These are phyloP conservation scores for Pythium phragmitis DNA, from an alignment of 352 stramenopile species.

Conservation along the genomic window DNA sequence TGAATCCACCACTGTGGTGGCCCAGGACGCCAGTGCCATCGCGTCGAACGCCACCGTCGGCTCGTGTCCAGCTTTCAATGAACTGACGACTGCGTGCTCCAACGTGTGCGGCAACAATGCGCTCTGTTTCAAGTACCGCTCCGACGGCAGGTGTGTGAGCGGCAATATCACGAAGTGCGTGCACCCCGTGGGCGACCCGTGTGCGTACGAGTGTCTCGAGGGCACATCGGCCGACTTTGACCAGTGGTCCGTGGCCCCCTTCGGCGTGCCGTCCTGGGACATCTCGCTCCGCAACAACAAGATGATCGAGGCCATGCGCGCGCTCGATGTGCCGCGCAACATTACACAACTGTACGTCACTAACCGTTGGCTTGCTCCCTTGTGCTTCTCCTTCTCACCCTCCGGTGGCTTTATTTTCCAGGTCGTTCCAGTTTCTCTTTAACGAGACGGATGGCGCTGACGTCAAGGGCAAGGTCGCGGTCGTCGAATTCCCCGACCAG, in stretches of 20 bases:
- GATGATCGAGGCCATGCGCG: constrained; percentile 23
- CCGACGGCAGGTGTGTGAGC: constrained; percentile 11
- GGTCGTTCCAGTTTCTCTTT: constrained; percentile 18
- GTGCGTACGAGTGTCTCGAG: constrained; percentile 25
- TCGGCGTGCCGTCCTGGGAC: constrained; percentile 20
- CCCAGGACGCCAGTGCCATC: neutral
- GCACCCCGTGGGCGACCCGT: constrained; percentile 1
- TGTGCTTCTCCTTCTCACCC: neutral
- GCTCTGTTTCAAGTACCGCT: constrained; percentile 21
- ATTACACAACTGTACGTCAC: constrained; percentile 24
- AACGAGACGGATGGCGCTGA: neutral
- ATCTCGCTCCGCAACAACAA: constrained; percentile 10
- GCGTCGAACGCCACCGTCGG: neutral
- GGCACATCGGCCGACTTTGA: constrained; percentile 20
- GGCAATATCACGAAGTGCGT: constrained; percentile 8
- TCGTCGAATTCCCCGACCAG: constrained; percentile 22
- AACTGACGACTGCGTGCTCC: constrained; percentile 20
- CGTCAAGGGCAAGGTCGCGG: constrained; percentile 22
- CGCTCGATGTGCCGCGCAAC: constrained; percentile 20
- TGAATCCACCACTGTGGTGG: no score
- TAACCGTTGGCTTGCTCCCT: neutral
- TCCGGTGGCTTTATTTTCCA: neutral
- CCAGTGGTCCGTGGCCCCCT: constrained; percentile 21
- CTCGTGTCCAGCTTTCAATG: constrained; percentile 20
- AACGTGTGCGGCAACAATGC: constrained; percentile 23